Evolutionary conservation across 2,329 filamentous ascomycete species (phyloP), one percentile per base, ranked within the genome.

Genomic region (Colletotrichum sp.): DNA sequence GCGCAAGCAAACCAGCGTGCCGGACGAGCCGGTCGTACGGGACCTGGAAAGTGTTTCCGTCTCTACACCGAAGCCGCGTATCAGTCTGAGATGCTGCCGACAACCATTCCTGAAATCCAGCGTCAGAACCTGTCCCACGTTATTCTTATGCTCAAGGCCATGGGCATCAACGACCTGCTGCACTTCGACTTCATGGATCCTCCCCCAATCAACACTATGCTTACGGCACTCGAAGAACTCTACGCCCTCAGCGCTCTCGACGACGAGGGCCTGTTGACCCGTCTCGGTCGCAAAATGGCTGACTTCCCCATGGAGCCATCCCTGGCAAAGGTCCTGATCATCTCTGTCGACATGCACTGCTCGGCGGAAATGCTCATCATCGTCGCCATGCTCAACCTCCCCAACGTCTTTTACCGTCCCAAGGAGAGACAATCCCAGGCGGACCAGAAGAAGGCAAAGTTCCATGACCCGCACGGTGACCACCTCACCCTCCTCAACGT

Each of bases 181-280:
- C 96, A 98, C 82, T 99, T 99, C 81, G 96, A 99, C 85, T 99
- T 99, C 81, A 99, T 99, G 96, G 97, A 99, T 81, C 96, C 97
- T 0, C 97, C 97, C 0, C 97, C 97, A 0, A 97, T 97, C 34
- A 98, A 99, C 81, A 99, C 97, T 15, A 98, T 99, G 95, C 90
- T 99, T 78, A 98, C 96, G 66, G 97, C 97, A 0, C 88, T 99
- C 5, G 98, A 99, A 85, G 97, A 99, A 82, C 89, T 99, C 0
- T 99, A 99, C 82, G 95, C 96, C 1, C 88, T 99, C 13, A 95
- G 94, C 5, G 96, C 96, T 0, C 89, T 99, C 0, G 97, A 99
- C 78, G 96, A 99, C 80, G 97, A 99, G 89, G 97, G 97, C 16
- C 90, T 99, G 0, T 88, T 99, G 3, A 99, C 97, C 0, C 93